phyloP scores from a whole-genome alignment of 176 grass and related monocot species.

The Rhynchospora breviuscula region DNA sequence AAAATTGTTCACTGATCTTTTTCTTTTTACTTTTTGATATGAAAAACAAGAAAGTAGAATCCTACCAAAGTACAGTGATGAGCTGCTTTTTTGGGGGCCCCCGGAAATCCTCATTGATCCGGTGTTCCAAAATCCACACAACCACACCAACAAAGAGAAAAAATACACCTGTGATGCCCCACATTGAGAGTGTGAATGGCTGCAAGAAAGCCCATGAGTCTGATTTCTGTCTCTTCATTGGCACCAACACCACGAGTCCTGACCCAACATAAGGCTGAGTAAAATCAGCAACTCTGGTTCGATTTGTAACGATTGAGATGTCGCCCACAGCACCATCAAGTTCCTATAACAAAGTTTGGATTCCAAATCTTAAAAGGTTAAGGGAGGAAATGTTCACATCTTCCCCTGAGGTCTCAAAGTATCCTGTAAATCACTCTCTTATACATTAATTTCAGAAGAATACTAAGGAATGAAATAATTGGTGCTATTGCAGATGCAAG shows the following conservation, averaged over 20 bases:
- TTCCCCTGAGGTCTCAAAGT: background rate
- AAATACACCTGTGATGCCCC: slow-evolving; percentile 66
- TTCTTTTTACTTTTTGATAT: background rate
- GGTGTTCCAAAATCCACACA: slow-evolving; percentile 83
- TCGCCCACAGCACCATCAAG: slow-evolving; percentile 75
- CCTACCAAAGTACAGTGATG: slow-evolving; percentile 75
- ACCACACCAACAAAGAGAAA: slow-evolving; percentile 67
- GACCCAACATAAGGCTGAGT: slow-evolving; percentile 71
- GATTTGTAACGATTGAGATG: slow-evolving; percentile 59
- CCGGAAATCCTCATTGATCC: slow-evolving; percentile 85
- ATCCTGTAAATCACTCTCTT: background rate
- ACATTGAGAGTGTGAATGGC: slow-evolving; percentile 77
- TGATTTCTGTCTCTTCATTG: slow-evolving; percentile 51
- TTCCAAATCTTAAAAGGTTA: background rate
- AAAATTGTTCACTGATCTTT: background rate
- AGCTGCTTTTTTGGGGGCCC: slow-evolving; percentile 64
- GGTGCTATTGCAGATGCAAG: background rate
- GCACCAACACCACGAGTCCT: slow-evolving; percentile 65
- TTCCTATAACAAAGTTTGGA: slow-evolving; percentile 29
- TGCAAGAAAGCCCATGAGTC: slow-evolving; percentile 69
- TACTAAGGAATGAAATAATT: background rate
- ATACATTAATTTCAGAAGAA: background rate
- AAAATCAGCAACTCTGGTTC: slow-evolving; percentile 72
- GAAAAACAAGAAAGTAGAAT: background rate
- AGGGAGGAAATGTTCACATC: background rate